phyloP scores from a whole-genome alignment of 1,139 yeast genomes.

The Geotrichum histeridarum region DNA sequence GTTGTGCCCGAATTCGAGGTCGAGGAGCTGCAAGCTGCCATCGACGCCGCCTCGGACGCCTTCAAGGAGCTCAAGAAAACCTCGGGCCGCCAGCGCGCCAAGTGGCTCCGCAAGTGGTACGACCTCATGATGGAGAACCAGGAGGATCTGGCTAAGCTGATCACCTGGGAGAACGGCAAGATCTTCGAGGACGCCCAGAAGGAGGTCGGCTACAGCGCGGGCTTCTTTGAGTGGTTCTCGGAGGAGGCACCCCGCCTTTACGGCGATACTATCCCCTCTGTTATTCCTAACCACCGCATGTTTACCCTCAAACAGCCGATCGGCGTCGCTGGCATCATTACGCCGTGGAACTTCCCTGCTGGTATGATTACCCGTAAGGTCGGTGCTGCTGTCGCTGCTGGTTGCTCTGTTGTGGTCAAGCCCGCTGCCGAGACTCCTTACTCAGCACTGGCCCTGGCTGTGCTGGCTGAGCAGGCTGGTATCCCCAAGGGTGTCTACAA shows the following conservation, averaged over 20 bases:
- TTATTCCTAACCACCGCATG: slow-evolving; percentile 53
- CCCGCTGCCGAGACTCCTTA: slow-evolving; percentile 90
- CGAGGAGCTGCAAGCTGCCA: slow-evolving; percentile 45
- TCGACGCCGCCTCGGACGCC: slow-evolving; percentile 55
- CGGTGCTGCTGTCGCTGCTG: slow-evolving; percentile 90
- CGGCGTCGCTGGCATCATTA: slow-evolving; percentile 85
- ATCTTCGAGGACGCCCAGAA: slow-evolving; percentile 70
- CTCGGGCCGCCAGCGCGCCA: slow-evolving; percentile 61
- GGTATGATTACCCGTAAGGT: slow-evolving; percentile 92
- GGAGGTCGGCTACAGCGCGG: slow-evolving; percentile 71
- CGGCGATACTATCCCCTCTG: slow-evolving; percentile 69
- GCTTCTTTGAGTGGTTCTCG: slow-evolving; percentile 81
- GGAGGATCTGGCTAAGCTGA: slow-evolving; percentile 67
- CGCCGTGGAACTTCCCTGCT: slow-evolving; percentile 95
- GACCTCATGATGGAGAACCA: slow-evolving; percentile 57
- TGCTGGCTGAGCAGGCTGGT: slow-evolving; percentile 71
- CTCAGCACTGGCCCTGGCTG: slow-evolving; percentile 75
- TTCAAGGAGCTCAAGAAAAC: slow-evolving; percentile 54
- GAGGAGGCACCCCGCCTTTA: slow-evolving; percentile 77
- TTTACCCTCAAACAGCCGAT: slow-evolving; percentile 70
- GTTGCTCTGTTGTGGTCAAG: slow-evolving; percentile 83
- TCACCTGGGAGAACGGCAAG: slow-evolving; percentile 82
- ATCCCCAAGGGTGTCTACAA: slow-evolving; percentile 82
- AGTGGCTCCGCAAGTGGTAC: slow-evolving; percentile 58
- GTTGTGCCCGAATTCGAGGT: slow-evolving; percentile 53